Evolutionary conservation across 1,284 basidiomycete species (phyloP), one percentile per base, ranked within the genome.

Genomic region (Ceratobasidium sp.): DNA sequence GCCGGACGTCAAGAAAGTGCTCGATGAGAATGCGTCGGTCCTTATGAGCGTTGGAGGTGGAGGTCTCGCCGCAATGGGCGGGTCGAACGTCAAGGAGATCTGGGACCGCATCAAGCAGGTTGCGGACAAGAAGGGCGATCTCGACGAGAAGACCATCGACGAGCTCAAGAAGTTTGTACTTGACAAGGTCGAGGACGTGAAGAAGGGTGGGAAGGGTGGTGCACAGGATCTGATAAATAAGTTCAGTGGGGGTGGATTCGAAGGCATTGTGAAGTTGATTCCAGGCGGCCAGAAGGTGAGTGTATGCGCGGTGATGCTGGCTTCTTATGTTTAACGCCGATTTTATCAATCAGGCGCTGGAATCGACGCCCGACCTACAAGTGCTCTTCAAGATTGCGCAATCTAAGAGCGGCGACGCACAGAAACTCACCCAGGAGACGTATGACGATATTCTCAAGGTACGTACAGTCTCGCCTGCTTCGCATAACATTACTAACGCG

Each of bases 371-470:
- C 18, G 78, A 81, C 67, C 71, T 81, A 46, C 72, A 79, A 59
- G 78, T 78, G n/a, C 76, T 82, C 14, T 72, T 79, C 30, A 73
- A 79, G 67, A 46, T 82, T 8, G 77, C 80, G 47, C 74, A 78
- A 73, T 76, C 79, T 13, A 75, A 75, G 28, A 73, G 79, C n/a
- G 80, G 80, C 28, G 80, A 83, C 8, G 81, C 82, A 41, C 78
- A 80, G 76, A 77, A 80, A 44, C 76, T 83, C 14, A 78, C 79
- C 23, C 76, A 80, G 73, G 81, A 83, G 77, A 82, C 82, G n/a
- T 82, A 80, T 64, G 78, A 79, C 11, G 81, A 80, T 18, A 75
- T 82, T 9, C 52, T 69, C 41, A 69, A 69, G 64, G 64, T 69
- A 11, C 23, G 52, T 69, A 16, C 11, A 21, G 28, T 9, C 16